phyloP scores from a whole-genome alignment of 176 grass and related monocot species.

The Guadua angustifolia region DNA sequence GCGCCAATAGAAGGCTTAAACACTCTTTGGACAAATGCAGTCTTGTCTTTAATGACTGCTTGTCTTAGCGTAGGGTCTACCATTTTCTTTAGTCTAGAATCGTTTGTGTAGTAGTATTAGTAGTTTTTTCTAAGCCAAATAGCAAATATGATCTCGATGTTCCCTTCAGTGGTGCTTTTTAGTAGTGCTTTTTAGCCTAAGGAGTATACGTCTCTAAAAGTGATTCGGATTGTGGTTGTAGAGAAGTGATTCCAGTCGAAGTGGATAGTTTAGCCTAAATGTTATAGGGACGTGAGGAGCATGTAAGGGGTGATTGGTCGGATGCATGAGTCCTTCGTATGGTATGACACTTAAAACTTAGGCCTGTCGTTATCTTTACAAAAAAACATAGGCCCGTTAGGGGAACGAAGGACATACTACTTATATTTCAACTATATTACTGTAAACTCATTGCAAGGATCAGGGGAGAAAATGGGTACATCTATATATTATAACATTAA shows the following conservation, averaged over 20 bases:
- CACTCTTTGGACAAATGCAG: conserved; percentile 64
- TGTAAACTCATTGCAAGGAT: not conserved
- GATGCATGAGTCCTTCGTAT: not conserved
- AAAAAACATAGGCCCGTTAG: not conserved
- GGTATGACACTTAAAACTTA: not conserved
- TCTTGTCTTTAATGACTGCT: conserved; percentile 70
- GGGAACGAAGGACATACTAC: not conserved
- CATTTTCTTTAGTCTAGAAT: conserved; percentile 29
- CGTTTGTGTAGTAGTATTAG: not conserved
- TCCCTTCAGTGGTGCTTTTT: not conserved
- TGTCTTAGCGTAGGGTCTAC: conserved; percentile 36
- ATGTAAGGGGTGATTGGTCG: not conserved
- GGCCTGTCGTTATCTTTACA: too few species aligned
- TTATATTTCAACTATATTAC: not conserved
- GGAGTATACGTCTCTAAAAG: too few species aligned
- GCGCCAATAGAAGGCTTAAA: conserved; percentile 43
- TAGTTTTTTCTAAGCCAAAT: not conserved
- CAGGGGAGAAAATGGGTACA: not conserved
- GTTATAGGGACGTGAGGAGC: not conserved
- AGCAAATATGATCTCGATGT: not conserved
- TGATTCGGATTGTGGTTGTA: too few species aligned
- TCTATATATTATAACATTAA: too few species aligned
- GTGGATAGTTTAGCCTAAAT: too few species aligned
- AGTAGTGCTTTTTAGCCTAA: not conserved
- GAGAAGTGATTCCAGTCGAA: too few species aligned